Evolutionary conservation across 192 early-diverging fungal genomes (phyloP).

Genomic region (Mortierella antarctica): DNA sequence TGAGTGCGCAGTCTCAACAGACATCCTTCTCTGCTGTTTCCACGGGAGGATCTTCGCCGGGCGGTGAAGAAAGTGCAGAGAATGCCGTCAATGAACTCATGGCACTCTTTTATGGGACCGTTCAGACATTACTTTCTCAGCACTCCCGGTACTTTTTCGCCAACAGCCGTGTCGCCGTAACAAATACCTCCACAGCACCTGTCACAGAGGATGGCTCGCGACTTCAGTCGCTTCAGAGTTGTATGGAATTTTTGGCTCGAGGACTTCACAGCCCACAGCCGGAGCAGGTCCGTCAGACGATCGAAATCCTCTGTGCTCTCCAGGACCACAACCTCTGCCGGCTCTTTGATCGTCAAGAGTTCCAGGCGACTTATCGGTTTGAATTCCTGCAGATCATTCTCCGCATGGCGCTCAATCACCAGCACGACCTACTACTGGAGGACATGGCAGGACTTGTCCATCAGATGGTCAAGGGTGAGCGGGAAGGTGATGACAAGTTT

Average conservation of each 20-base stretch:
- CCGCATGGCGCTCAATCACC: slow-evolving; percentile 19
- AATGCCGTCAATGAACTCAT: slow-evolving; percentile 42
- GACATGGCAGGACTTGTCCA: slow-evolving; percentile 37
- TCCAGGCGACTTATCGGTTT: slow-evolving; percentile 23
- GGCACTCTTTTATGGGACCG: slow-evolving; percentile 19
- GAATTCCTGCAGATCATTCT: slow-evolving; percentile 44
- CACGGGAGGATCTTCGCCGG: not conserved
- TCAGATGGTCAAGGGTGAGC: slow-evolving; percentile 22
- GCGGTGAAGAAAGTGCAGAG: not conserved
- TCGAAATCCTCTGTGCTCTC: slow-evolving; percentile 18
- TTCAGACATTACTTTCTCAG: slow-evolving; percentile 22
- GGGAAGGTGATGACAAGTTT: slow-evolving; percentile 5
- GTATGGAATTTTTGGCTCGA: slow-evolving; percentile 40
- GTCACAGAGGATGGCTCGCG: not conserved
- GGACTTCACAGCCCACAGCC: slow-evolving; percentile 35
- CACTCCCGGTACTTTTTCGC: slow-evolving; percentile 39
- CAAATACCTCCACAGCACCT: not conserved
- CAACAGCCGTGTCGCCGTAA: not conserved
- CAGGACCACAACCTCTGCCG: slow-evolving; percentile 34
- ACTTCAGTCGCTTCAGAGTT: slow-evolving; percentile 24
- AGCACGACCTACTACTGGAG: slow-evolving; percentile 43
- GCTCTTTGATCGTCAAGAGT: slow-evolving; percentile 38
- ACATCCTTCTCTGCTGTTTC: not conserved
- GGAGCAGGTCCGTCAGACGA: slow-evolving; percentile 35
- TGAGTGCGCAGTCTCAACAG: slow-evolving; percentile 6